These are phyloP conservation scores for Monosporascus sp. DNA, from an alignment of 2,329 filamentous ascomycete genomes.

Conservation along the genomic window DNA sequence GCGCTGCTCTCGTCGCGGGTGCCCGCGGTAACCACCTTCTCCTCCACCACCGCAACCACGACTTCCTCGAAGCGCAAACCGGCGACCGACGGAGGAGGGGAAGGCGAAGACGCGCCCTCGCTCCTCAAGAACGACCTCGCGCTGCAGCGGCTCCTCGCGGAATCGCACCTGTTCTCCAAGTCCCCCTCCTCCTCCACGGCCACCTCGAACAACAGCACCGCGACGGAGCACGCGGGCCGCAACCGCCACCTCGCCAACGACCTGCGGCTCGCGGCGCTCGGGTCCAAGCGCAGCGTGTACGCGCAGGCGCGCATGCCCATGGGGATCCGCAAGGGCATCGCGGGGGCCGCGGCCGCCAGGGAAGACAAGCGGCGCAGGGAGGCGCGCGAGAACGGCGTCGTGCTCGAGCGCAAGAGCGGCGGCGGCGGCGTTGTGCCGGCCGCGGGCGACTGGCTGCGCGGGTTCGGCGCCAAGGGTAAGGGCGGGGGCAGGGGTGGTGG, in stretches of 20 bases:
- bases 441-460: constrained; percentile 23
- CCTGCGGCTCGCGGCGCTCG: constrained; percentile 74
- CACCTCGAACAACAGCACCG: constrained; percentile 18
- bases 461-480: constrained; percentile 14
- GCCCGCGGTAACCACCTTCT: constrained; percentile 28
- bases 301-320: constrained; percentile 86
- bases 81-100: constrained; percentile 14
- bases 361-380: constrained; percentile 71
- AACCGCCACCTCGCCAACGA: constrained; percentile 79
- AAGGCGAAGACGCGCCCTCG: constrained; percentile 53
- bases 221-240: constrained; percentile 49
- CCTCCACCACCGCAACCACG: constrained; percentile 12
- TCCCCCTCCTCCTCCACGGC: constrained; percentile 35
- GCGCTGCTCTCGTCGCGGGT: constrained; percentile 59
- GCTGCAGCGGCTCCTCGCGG: constrained; percentile 81
- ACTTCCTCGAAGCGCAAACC: constrained; percentile 21
- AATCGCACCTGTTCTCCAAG: constrained; percentile 76
- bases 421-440: constrained; percentile 7
- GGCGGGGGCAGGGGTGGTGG: constrained; percentile 14
- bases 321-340: constrained; percentile 79
- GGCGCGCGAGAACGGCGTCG: constrained; percentile 84
- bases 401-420: constrained; percentile 60
- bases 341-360: constrained; percentile 55
- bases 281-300: constrained; percentile 69
- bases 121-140: constrained; percentile 90